Percentiles rank a stretch among this genome's conserved stretches.
Conservation (phyloP, 192 early-diverging fungal species). For the Podila minutissima region DNA sequence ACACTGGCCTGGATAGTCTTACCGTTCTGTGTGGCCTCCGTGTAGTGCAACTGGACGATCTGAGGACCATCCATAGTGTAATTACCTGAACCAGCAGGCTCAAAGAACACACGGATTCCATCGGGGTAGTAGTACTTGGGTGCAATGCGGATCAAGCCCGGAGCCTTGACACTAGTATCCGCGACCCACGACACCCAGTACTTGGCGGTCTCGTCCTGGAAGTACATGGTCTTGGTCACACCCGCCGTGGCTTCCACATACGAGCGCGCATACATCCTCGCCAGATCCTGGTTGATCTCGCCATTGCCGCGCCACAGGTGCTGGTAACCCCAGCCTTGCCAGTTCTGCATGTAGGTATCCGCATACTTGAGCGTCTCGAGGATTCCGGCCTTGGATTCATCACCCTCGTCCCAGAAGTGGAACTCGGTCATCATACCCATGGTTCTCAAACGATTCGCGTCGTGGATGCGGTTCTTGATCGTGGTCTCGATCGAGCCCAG, state of each 20-base stretch:
- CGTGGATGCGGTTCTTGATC: slow-evolving; percentile 51
- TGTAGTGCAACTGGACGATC: slow-evolving; percentile 25
- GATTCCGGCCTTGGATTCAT: slow-evolving; percentile 44
- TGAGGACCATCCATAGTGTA: slow-evolving; percentile 33
- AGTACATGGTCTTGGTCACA: slow-evolving; percentile 40
- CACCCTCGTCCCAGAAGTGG: slow-evolving; percentile 55
- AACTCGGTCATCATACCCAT: slow-evolving; percentile 65
- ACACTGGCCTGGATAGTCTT: slow-evolving; percentile 46
- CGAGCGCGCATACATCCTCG: slow-evolving; percentile 42
- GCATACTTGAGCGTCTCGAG: slow-evolving; percentile 50
- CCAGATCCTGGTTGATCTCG: slow-evolving; percentile 30
- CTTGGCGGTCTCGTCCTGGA: slow-evolving; percentile 43
- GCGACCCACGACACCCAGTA: slow-evolving; percentile 49
- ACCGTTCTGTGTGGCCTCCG: slow-evolving; percentile 15
- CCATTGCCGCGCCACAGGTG: slow-evolving; percentile 39
- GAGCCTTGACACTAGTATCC: slow-evolving; percentile 34
- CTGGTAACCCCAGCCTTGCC: slow-evolving; percentile 69
- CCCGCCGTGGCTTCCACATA: slow-evolving; percentile 55
- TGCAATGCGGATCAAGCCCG: slow-evolving; percentile 42
- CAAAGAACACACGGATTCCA: slow-evolving; percentile 50
- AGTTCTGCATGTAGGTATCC: slow-evolving; percentile 58
- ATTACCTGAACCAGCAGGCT: slow-evolving; percentile 31
- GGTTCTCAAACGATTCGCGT: slow-evolving; percentile 54
- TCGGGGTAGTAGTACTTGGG: slow-evolving; percentile 47
- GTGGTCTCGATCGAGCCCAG: slow-evolving; percentile 44